A percentile compares a stretch with the other conserved stretches of the same genome.
Evolutionary conservation across 2,329 filamentous ascomycete species (phyloP).

Genomic region (Teratosphaeria viscida): DNA sequence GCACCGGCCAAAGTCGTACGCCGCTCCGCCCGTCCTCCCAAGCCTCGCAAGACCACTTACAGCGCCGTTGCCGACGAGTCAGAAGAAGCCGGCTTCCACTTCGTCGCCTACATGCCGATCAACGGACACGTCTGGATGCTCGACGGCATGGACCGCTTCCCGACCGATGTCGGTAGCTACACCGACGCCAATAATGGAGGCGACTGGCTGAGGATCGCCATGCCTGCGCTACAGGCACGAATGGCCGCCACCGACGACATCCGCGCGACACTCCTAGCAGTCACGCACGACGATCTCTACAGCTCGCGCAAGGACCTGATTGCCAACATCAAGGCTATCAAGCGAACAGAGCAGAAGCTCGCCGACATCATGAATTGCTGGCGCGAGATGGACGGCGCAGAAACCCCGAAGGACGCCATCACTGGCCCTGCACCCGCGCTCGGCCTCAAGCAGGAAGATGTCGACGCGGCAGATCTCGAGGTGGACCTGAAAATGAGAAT

Average conservation of each 20-base stretch:
- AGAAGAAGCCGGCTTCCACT: conserved; percentile 65
- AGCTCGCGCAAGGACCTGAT: conserved; percentile 34
- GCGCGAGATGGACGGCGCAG: conserved; percentile 26
- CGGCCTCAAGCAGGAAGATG: conserved; percentile 18
- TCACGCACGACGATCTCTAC: conserved; percentile 56
- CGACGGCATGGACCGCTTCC: conserved; percentile 69
- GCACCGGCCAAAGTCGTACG: conserved; percentile 5
- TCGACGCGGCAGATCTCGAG: conserved; percentile 26
- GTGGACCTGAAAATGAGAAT: conserved; percentile 17
- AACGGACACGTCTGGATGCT: conserved; percentile 74
- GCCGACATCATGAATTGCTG: conserved; percentile 32
- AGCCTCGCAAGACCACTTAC: conserved; percentile 31
- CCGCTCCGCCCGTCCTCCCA: conserved; percentile 18
- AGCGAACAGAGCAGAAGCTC: conserved; percentile 31
- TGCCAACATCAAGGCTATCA: conserved; percentile 36
- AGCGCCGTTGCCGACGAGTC: conserved; percentile 37
- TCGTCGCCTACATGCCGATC: conserved; percentile 76
- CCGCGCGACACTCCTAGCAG: conserved; percentile 67
- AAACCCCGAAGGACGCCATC: conserved; percentile 13
- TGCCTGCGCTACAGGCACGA: conserved; percentile 53
- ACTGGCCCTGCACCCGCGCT: conserved; percentile 10
- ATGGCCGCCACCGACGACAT: conserved; percentile 58
- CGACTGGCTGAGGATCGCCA: conserved; percentile 59
- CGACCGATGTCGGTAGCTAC: conserved; percentile 49
- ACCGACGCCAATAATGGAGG: conserved; percentile 29